Conservation (phyloP, 1,284 basidiomycete genomes). For the Salmacisia buchloeana region DNA sequence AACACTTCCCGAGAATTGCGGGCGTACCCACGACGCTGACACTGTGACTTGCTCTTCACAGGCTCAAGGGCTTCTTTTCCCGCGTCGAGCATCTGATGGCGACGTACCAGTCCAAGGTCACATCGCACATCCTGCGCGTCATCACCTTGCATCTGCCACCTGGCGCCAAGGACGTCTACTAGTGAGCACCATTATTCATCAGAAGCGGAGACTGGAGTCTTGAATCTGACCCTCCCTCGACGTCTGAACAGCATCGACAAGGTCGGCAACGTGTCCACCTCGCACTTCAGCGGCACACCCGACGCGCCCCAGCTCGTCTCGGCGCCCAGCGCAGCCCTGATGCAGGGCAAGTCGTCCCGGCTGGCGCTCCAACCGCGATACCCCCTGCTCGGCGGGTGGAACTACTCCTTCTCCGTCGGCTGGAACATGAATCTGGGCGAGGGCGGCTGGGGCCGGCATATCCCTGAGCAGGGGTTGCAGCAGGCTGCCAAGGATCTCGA, state of each 20-base stretch:
- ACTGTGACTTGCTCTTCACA: constrained; percentile 51
- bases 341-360: constrained; percentile 53
- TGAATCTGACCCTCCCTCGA: neutral
- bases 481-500: constrained; percentile 26
- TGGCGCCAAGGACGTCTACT: constrained; percentile 74
- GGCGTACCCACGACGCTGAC: no score
- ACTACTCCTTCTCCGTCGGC: constrained; percentile 88
- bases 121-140: constrained; percentile 67
- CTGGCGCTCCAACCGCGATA: constrained; percentile 79
- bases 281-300: constrained; percentile 65
- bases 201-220: neutral
- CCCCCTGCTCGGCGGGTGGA: constrained; percentile 94
- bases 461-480: neutral
- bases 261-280: constrained; percentile 95
- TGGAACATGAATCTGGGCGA: constrained; percentile 65
- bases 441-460: constrained; percentile 53
- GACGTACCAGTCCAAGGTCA: constrained; percentile 61
- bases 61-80: constrained; percentile 91
- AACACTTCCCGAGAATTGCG: neutral
- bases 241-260: constrained; percentile 24
- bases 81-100: constrained; percentile 74
- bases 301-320: constrained; percentile 17
- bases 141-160: constrained; percentile 72
- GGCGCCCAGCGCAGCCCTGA: constrained; percentile 17
- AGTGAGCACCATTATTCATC: neutral